A percentile compares a stretch with the other conserved stretches of the same genome.
Evolutionary conservation across 345 rosid genomes (phyloP).

Genomic region (Salix purpurea): DNA sequence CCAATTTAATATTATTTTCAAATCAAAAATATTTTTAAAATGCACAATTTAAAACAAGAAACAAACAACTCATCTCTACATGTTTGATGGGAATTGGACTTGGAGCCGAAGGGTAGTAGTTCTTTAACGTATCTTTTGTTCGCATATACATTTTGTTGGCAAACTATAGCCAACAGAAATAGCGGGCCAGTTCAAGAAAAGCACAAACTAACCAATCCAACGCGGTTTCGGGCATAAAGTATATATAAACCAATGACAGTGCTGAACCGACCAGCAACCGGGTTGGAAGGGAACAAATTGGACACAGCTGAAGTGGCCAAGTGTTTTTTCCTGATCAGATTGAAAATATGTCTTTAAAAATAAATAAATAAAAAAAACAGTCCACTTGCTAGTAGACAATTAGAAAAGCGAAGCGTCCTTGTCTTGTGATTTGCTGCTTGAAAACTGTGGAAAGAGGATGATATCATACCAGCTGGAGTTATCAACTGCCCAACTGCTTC

Average conservation of each 20-base stretch:
- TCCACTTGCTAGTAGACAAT: not conserved
- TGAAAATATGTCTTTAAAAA: too few relatives aligned
- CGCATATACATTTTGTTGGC: not conserved
- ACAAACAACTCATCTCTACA: too few relatives aligned
- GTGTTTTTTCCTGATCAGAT: constrained; percentile 1
- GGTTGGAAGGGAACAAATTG: constrained; percentile 36
- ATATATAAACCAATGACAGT: not conserved
- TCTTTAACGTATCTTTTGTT: too few relatives aligned
- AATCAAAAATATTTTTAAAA: too few relatives aligned
- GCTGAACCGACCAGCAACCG: constrained; percentile 24
- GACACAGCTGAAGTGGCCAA: constrained; percentile 31
- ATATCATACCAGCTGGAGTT: constrained; percentile 21
- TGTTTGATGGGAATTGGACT: too few relatives aligned
- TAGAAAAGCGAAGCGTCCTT: not conserved
- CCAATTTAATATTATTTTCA: too few relatives aligned
- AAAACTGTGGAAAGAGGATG: not conserved
- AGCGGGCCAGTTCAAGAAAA: not conserved
- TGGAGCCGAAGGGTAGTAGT: too few relatives aligned
- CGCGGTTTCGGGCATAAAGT: constrained; percentile 7
- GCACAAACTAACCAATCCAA: constrained; percentile 3
- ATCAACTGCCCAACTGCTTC: constrained; percentile 48
- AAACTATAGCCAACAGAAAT: not conserved
- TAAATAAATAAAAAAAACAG: too few relatives aligned
- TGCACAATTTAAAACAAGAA: too few relatives aligned
- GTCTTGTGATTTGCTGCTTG: not conserved